Conservation (phyloP, 2,329 filamentous ascomycete genomes). For the Fusarium globosum region DNA sequence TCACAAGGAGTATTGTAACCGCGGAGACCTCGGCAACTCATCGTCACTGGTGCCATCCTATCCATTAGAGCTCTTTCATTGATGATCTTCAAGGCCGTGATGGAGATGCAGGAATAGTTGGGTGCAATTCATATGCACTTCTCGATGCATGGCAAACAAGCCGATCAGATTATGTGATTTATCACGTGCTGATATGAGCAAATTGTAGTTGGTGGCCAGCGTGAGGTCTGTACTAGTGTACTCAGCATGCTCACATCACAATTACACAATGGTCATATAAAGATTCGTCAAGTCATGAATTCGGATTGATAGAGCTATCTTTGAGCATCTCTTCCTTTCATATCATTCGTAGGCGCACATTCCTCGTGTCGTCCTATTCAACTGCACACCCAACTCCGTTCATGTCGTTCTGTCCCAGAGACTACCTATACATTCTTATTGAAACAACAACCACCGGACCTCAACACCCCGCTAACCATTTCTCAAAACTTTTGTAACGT, state of each 20-base stretch:
- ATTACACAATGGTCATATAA: neutral
- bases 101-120: neutral
- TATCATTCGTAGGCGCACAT: slow-evolving; percentile 12
- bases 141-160: neutral
- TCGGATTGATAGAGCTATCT: slow-evolving; percentile 23
- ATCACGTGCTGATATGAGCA: neutral
- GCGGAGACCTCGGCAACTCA: neutral
- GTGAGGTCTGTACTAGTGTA: neutral
- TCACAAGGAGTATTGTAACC: too few species aligned
- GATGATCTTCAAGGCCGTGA: neutral
- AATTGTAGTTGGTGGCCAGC: neutral
- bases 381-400: slow-evolving; percentile 27
- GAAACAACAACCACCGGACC: slow-evolving; percentile 18
- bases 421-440: slow-evolving; percentile 6
- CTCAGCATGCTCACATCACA: neutral
- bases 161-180: neutral
- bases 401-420: neutral
- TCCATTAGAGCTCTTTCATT: neutral
- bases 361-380: slow-evolving; percentile 4
- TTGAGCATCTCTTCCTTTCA: slow-evolving; percentile 12
- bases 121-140: neutral
- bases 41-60: neutral
- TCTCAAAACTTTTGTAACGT: slow-evolving; percentile 25
- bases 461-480: slow-evolving; percentile 20
- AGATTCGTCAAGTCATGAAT: slow-evolving; percentile 11